Base-by-base conservation (phyloP, 2,329 filamentous ascomycete genomes). In the Ophiostoma sp. region DNA sequence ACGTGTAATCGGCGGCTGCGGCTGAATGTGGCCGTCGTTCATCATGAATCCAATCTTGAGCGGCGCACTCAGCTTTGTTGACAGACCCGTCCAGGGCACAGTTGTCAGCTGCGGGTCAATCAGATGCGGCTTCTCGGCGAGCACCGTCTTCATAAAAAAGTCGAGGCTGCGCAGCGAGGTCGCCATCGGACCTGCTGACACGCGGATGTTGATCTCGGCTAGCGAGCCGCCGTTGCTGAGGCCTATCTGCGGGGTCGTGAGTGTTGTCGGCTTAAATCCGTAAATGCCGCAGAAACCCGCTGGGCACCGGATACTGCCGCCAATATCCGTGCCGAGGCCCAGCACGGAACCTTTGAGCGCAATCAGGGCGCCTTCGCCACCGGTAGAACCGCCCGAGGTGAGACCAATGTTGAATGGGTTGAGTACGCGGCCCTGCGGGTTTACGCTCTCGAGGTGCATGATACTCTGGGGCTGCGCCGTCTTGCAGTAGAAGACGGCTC, bases 51-150 rank as follows among this genome's bases (percentile, higher is more conserved):
- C 70, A 18, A 71, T 58, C 16, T 49, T 64, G 16, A 70, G 66
- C n/a, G 41, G 41, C 8, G 63, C 11, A 1, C 27, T 40, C 2
- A 67, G 40, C 40, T 42, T 27, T 2, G 60, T 14, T 0, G 52
- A 64, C 3, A 41, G n/a, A 9, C 66, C 55, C 1, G 58, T 65
- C 70, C 68, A 92, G 0, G 88, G 88, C 0, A 91, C 79, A n/a
- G 89, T 86, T 40, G 86, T 77, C 0, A 88, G 86, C 0, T 87
- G 77, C 0, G 89, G 89, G 74, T 92, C 89, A 91, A 0, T 89
- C 88, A 66, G 64, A 3, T 41, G 16, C 18, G 85, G 73, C 40
- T 82, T 82, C 12, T 78, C 79, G 1, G 91, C 77, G 2, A 90
- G 74, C 0, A 82, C 78, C 72, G 85, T 82, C 2, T 86, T 80